Percentiles rank a stretch among this genome's conserved stretches.
Evolutionary conservation across 2,329 filamentous ascomycete species (phyloP).

Genomic region (Colletotrichum brevisporum): DNA sequence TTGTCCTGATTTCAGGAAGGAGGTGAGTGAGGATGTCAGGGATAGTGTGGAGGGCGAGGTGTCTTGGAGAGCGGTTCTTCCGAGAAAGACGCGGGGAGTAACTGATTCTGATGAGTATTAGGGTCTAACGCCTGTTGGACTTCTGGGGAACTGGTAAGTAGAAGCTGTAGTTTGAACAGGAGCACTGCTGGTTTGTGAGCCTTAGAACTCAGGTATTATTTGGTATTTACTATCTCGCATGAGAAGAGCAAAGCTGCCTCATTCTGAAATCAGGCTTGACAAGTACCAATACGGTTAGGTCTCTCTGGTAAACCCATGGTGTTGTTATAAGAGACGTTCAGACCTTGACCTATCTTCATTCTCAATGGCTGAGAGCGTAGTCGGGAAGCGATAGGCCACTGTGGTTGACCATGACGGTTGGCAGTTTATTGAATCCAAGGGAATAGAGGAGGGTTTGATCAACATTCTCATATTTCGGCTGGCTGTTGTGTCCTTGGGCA

Average conservation of each 20-base stretch:
- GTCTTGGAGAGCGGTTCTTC: background rate
- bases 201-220: too few species aligned
- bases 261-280: too few species aligned
- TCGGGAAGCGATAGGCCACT: slow-evolving; percentile 31
- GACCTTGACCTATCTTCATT: too few species aligned
- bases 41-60: background rate
- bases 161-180: too few species aligned
- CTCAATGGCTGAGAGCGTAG: slow-evolving; percentile 10
- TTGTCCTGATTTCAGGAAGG: background rate
- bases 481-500: slow-evolving; percentile 1
- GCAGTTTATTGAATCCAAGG: background rate
- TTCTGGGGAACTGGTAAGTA: too few species aligned
- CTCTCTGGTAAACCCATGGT: too few species aligned
- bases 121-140: too few species aligned
- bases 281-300: too few species aligned
- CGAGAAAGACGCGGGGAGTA: background rate
- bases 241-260: too few species aligned
- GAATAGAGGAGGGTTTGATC: slow-evolving; percentile 12
- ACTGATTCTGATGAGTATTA: background rate
- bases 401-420: background rate
- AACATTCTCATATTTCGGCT: background rate
- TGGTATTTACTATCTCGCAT: too few species aligned
- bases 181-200: too few species aligned
- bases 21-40: background rate
- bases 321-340: too few species aligned